A percentile compares a stretch with the other conserved stretches of the same genome.
Conservation (phyloP, 257 asterid species). For the Cynanchum wilfordii region DNA sequence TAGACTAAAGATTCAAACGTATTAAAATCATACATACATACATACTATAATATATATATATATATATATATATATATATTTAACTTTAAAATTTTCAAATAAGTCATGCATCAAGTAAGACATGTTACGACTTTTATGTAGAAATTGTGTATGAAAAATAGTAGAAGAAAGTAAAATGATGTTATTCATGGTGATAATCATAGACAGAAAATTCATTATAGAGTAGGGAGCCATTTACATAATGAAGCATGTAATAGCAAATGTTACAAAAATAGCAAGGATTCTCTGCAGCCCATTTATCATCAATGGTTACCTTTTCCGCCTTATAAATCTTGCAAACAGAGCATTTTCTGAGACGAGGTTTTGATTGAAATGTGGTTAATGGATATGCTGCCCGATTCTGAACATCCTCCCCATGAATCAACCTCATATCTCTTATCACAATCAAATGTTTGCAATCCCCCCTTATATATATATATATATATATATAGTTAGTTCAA, state of each 20-base stretch:
- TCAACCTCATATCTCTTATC: conserved; percentile 73
- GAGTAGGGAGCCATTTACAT: conserved; percentile 55
- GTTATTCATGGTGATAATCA: conserved; percentile 61
- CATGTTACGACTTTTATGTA: too few relatives aligned
- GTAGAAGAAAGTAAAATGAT: not conserved
- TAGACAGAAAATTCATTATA: conserved; percentile 68
- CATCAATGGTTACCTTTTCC: conserved; percentile 69
- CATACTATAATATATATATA: too few relatives aligned
- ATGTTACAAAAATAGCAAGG: conserved; percentile 86
- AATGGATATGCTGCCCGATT: conserved; percentile 75
- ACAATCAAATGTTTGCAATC: conserved; percentile 77
- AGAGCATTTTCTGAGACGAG: conserved; percentile 57
- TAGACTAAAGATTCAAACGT: too few relatives aligned
- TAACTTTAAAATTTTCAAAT: too few relatives aligned
- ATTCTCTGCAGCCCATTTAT: conserved; percentile 72
- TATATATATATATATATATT: too few relatives aligned
- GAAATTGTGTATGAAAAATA: too few relatives aligned
- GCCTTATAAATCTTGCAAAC: conserved; percentile 83
- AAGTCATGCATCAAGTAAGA: too few relatives aligned
- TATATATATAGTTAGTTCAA: too few relatives aligned
- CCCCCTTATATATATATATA: conserved; percentile 31
- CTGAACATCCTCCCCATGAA: conserved; percentile 80
- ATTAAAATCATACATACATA: too few relatives aligned
- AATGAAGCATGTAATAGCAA: conserved; percentile 94
- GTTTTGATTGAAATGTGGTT: conserved; percentile 41